These are phyloP conservation scores for Tulasnella sp. DNA, from an alignment of 768 basidiomycete species.

Conservation along the genomic window DNA sequence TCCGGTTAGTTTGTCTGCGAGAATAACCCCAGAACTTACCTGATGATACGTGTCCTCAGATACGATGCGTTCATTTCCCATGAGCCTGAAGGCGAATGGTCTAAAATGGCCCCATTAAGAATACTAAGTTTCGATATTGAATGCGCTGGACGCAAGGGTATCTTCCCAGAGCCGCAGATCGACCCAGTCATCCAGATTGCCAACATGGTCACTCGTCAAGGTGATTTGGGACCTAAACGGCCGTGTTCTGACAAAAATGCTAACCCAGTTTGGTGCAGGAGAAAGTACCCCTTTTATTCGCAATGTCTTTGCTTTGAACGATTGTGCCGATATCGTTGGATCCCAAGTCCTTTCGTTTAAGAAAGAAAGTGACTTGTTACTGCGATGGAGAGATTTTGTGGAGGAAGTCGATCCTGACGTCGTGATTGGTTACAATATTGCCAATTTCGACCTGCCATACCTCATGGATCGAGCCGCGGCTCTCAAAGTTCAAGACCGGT, in stretches of 20 bases:
- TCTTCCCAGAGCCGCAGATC: slow-evolving; percentile 84
- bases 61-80: slow-evolving; percentile 86
- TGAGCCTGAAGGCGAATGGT: slow-evolving; percentile 87
- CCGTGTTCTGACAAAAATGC: background rate
- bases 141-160: slow-evolving; percentile 95
- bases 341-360: slow-evolving; percentile 87
- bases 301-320: slow-evolving; percentile 93
- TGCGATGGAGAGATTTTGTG: slow-evolving; percentile 86
- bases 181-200: slow-evolving; percentile 99
- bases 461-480: slow-evolving; percentile 87
- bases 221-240: slow-evolving; percentile 43
- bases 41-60: slow-evolving; percentile 43
- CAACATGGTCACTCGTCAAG: slow-evolving; percentile 98
- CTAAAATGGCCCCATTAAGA: slow-evolving; percentile 84
- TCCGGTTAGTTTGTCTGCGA: slow-evolving; percentile 51
- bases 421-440: slow-evolving; percentile 92
- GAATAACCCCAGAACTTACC: background rate
- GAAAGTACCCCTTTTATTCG: slow-evolving; percentile 91
- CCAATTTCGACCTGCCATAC: slow-evolving; percentile 95
- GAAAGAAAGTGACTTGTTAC: slow-evolving; percentile 68
- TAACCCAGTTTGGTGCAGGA: slow-evolving; percentile 47
- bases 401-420: slow-evolving; percentile 90
- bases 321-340: slow-evolving; percentile 94
- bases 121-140: slow-evolving; percentile 99
- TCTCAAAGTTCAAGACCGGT: slow-evolving; percentile 57